Conservation (phyloP, 2,329 filamentous ascomycete genomes). For the Botrytis deweyae region DNA sequence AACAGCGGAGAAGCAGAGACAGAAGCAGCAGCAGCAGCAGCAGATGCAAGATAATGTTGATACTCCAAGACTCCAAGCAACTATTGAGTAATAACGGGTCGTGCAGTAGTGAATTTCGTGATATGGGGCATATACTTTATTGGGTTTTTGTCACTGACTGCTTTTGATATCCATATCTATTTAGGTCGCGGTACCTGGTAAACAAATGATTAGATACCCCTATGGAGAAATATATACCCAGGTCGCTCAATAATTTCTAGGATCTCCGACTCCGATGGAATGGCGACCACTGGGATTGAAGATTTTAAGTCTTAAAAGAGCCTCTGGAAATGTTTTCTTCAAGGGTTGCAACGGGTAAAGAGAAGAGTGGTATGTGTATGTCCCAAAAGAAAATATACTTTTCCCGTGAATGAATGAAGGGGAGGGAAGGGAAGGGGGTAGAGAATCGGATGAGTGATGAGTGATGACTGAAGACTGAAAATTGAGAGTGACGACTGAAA, state of each 20-base stretch:
- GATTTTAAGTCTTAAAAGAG: neutral
- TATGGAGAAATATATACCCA: neutral
- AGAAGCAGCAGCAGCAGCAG: neutral
- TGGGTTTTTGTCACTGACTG: neutral
- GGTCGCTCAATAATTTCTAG: constrained; percentile 1
- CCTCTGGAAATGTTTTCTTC: neutral
- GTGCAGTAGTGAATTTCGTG: constrained; percentile 6
- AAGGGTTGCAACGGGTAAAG: neutral
- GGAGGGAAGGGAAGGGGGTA: neutral
- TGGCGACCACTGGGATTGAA: constrained; percentile 1
- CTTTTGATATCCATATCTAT: neutral
- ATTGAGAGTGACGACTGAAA: neutral
- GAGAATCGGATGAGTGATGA: neutral
- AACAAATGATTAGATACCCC: neutral
- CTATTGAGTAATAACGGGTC: neutral
- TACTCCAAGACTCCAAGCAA: neutral
- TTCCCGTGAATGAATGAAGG: neutral
- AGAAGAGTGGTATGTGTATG: neutral
- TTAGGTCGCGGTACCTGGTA: neutral
- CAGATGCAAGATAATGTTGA: neutral
- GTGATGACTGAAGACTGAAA: neutral
- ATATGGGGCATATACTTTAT: constrained; percentile 6
- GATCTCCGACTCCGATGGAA: neutral
- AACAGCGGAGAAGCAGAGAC: neutral
- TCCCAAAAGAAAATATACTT: neutral